These are phyloP conservation scores for Lecanicillium sp. DNA, from an alignment of 2,329 filamentous ascomycete species.

Conservation along the genomic window DNA sequence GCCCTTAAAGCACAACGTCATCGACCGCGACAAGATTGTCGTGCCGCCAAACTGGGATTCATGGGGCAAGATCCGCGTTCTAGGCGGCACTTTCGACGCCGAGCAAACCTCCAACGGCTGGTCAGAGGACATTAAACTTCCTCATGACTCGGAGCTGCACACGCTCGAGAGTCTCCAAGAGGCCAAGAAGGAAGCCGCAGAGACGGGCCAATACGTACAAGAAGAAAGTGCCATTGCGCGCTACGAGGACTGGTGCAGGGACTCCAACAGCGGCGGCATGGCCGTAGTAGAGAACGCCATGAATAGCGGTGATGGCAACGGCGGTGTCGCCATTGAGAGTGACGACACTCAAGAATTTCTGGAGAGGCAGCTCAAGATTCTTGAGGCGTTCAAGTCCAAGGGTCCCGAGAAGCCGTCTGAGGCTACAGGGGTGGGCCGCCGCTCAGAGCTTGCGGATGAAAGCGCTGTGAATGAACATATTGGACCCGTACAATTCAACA, in stretches of 20 bases:
- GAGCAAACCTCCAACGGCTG: slow-evolving; percentile 79
- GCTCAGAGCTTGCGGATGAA: slow-evolving; percentile 29
- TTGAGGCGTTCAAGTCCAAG: slow-evolving; percentile 58
- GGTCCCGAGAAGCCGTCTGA: slow-evolving; percentile 36
- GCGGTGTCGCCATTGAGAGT: slow-evolving; percentile 26
- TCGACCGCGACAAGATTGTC: slow-evolving; percentile 88
- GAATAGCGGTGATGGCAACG: slow-evolving; percentile 25
- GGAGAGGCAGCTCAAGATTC: slow-evolving; percentile 61
- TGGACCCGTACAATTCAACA: slow-evolving; percentile 93
- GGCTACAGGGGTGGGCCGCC: slow-evolving; percentile 14
- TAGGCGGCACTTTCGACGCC: slow-evolving; percentile 86
- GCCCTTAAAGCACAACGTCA: slow-evolving; percentile 80
- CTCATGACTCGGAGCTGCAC: slow-evolving; percentile 20
- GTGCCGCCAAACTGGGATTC: slow-evolving; percentile 98
- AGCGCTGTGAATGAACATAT: slow-evolving; percentile 68
- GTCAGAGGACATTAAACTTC: slow-evolving; percentile 71
- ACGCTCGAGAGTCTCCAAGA: slow-evolving; percentile 12
- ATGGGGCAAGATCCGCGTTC: slow-evolving; percentile 91
- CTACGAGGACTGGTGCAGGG: slow-evolving; percentile 73
- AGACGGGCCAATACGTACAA: slow-evolving; percentile 15
- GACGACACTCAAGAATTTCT: slow-evolving; percentile 73
- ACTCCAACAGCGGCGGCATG: slow-evolving; percentile 57
- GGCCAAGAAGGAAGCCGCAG: slow-evolving; percentile 15
- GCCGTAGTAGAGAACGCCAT: slow-evolving; percentile 32
- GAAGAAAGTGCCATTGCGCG: slow-evolving; percentile 53